A percentile compares a stretch with the other conserved stretches of the same genome.
These are phyloP conservation scores for Tausonia pullulans DNA, from an alignment of 1,284 basidiomycete genomes.

Conservation along the genomic window DNA sequence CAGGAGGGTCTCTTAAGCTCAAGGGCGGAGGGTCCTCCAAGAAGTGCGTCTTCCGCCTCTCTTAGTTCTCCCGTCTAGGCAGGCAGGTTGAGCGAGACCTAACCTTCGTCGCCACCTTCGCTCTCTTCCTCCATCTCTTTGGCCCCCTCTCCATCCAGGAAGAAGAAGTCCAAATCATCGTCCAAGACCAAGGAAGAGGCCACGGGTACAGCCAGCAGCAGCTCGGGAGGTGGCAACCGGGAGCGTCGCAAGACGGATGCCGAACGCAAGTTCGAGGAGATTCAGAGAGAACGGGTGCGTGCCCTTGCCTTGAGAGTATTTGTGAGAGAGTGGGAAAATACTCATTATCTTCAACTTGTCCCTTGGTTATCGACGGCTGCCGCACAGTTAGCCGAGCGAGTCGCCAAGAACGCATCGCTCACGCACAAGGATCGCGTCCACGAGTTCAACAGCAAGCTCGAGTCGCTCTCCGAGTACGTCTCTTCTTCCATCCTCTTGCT, in stretches of 20 bases:
- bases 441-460: constrained; percentile 82
- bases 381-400: constrained; percentile 65
- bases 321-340: neutral
- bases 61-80: neutral
- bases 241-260: constrained; percentile 64
- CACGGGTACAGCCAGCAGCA: constrained; percentile 7
- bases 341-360: neutral
- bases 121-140: neutral
- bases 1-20: constrained; percentile 79
- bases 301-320: neutral
- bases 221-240: constrained; percentile 11
- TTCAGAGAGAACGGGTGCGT: constrained; percentile 66
- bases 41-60: constrained; percentile 48
- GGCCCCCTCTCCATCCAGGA: constrained; percentile 38
- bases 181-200: constrained; percentile 32
- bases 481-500: neutral
- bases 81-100: neutral
- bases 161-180: constrained; percentile 68
- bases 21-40: constrained; percentile 69
- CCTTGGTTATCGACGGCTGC: neutral
- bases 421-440: constrained; percentile 93
- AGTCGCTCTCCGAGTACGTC: constrained; percentile 57
- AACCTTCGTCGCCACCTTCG: neutral
- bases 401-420: constrained; percentile 66
- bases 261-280: constrained; percentile 78